Conservation (phyloP, 495 filamentous ascomycete genomes). For the Ascobolus immersus region DNA sequence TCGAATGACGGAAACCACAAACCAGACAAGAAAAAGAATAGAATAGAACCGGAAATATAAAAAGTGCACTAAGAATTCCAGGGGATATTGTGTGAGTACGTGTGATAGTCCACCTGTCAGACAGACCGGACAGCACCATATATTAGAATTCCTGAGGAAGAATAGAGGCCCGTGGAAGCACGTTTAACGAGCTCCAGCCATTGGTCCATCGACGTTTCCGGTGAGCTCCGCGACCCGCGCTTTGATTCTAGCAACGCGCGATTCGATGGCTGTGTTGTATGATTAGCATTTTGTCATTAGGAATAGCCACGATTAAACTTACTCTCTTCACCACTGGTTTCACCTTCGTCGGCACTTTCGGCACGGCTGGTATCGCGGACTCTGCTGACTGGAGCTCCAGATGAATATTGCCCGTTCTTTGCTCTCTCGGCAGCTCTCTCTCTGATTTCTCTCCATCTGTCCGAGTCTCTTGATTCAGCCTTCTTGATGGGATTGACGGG, state of each 20-base stretch:
- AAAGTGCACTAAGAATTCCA: no score
- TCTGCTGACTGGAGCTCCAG: conserved; percentile 3
- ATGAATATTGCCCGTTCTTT: conserved; percentile 13
- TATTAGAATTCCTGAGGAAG: no score
- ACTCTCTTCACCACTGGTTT: conserved; percentile 92
- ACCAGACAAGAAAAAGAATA: no score
- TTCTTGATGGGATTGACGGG: no score
- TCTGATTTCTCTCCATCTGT: conserved; percentile 84
- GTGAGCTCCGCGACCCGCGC: conserved; percentile 87
- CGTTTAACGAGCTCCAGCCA: no score
- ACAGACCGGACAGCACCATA: no score
- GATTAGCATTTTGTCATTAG: conserved; percentile 2
- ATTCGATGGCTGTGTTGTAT: conserved; percentile 49
- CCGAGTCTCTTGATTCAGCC: no score
- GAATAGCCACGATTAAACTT: conserved; percentile 22
- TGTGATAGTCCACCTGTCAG: no score
- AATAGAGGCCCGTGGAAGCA: no score
- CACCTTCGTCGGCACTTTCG: conserved; percentile 41
- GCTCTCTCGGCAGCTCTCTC: conserved; percentile 75
- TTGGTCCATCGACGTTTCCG: conserved; percentile 41
- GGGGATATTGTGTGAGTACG: no score
- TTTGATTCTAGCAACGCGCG: conserved; percentile 89
- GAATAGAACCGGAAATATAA: no score
- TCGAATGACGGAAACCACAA: no score
- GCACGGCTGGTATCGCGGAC: conserved; percentile 9